A percentile compares a stretch with the other conserved stretches of the same genome.
phyloP scores from a whole-genome alignment of 139 green algal genomes.

The Chlamydomonas incerta region DNA sequence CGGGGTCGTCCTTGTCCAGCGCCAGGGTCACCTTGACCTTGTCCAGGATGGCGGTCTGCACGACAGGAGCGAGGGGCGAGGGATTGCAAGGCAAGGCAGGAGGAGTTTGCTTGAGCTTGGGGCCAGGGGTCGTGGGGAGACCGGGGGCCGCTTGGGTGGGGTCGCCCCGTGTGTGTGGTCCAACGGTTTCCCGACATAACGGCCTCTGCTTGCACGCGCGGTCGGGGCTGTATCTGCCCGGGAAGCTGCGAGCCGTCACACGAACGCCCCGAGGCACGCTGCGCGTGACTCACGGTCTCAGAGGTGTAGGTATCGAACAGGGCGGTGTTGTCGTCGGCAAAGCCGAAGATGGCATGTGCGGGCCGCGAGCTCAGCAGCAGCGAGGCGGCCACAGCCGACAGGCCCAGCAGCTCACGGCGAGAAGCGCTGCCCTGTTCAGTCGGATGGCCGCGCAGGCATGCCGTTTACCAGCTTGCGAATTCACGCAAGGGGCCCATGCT shows the following conservation, averaged over 20 bases:
- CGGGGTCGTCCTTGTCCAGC: slow-evolving; percentile 71
- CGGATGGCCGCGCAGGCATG: no score
- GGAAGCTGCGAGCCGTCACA: no score
- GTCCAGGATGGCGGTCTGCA: slow-evolving; percentile 57
- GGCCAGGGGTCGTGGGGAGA: no score
- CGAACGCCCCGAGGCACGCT: not conserved
- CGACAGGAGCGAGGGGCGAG: not conserved
- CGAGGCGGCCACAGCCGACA: not conserved
- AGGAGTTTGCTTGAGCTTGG: no score
- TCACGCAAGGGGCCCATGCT: not conserved
- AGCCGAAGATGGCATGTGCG: slow-evolving; percentile 75
- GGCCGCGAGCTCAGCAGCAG: slow-evolving; percentile 50
- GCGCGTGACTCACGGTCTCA: slow-evolving; percentile 65
- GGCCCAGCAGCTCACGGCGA: slow-evolving; percentile 41
- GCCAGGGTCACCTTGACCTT: slow-evolving; percentile 68
- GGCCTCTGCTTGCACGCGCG: not conserved
- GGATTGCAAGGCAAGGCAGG: not conserved
- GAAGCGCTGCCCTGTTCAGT: not conserved
- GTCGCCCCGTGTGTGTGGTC: no score
- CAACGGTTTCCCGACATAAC: no score
- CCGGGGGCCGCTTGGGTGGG: no score
- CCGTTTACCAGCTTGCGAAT: not conserved
- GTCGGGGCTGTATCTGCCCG: not conserved
- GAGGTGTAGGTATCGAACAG: slow-evolving; percentile 55
- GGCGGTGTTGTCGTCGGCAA: slow-evolving; percentile 62